Evolutionary conservation across 2,329 filamentous ascomycete species (phyloP).

Genomic region (Dendryphion nanum): DNA sequence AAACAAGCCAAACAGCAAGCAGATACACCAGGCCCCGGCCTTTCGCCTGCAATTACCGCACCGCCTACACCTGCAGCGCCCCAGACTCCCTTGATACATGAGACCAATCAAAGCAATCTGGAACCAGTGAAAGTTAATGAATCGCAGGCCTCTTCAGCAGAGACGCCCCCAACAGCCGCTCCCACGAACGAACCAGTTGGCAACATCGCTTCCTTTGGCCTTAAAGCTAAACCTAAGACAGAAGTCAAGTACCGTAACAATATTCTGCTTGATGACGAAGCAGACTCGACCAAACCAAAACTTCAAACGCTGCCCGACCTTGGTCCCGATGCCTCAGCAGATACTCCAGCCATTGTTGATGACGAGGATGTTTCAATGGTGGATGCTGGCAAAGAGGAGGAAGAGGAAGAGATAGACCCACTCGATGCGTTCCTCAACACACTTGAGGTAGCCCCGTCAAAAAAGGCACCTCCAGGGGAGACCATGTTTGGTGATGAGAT

Average conservation of each 20-base stretch:
- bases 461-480: slow-evolving; percentile 66
- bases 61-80: slow-evolving; percentile 51
- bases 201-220: slow-evolving; percentile 81
- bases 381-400: slow-evolving; percentile 48
- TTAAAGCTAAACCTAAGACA: slow-evolving; percentile 61
- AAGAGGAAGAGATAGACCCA: slow-evolving; percentile 78
- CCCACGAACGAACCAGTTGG: slow-evolving; percentile 62
- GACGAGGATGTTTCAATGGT: slow-evolving; percentile 72
- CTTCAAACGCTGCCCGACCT: slow-evolving; percentile 84
- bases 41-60: slow-evolving; percentile 63
- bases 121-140: too few species aligned
- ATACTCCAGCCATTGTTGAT: slow-evolving; percentile 60
- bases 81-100: slow-evolving; percentile 45
- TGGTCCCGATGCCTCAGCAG: slow-evolving; percentile 66
- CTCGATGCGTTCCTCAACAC: slow-evolving; percentile 96
- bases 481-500: slow-evolving; percentile 85
- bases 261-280: slow-evolving; percentile 9
- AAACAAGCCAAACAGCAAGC: slow-evolving; percentile 67
- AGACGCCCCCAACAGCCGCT: slow-evolving; percentile 27
- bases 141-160: slow-evolving; percentile 18
- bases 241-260: slow-evolving; percentile 73
- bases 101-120: too few species aligned
- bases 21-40: slow-evolving; percentile 57
- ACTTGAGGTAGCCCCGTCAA: slow-evolving; percentile 44
- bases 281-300: slow-evolving; percentile 67